Percentiles rank a stretch among this genome's conserved stretches.
Conservation (phyloP, 768 basidiomycete genomes). For the Pleurotus djamor region DNA sequence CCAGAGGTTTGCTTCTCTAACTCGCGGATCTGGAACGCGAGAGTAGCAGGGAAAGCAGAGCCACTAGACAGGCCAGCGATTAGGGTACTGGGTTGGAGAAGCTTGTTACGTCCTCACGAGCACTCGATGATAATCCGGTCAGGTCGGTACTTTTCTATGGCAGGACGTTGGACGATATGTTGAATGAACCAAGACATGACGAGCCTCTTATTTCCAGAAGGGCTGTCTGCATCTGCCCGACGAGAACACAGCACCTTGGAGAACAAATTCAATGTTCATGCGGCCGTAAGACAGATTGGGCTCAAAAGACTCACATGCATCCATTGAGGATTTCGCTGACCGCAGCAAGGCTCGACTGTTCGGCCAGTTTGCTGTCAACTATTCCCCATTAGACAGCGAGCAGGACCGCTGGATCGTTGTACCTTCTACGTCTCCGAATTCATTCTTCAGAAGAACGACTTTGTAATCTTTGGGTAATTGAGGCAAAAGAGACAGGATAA, state of each 20-base stretch:
- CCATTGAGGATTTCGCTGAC: conserved; percentile 95
- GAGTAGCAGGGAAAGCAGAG: conserved; percentile 92
- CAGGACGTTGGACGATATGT: background rate
- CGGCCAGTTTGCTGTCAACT: conserved; percentile 92
- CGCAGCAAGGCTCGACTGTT: conserved; percentile 78
- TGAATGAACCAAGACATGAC: conserved; percentile 5
- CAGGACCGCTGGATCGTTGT: background rate
- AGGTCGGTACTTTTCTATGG: conserved; percentile 73
- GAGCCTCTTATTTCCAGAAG: conserved; percentile 82
- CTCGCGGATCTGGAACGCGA: conserved; percentile 93
- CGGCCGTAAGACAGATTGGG: background rate
- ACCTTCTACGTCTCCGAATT: conserved; percentile 95
- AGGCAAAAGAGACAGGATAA: conserved; percentile 82
- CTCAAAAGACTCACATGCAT: conserved; percentile 68
- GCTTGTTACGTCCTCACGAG: conserved; percentile 56
- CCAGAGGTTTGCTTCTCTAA: conserved; percentile 74
- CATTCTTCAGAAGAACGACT: conserved; percentile 92
- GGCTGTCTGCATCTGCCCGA: conserved; percentile 93
- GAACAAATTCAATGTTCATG: background rate
- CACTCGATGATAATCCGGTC: conserved; percentile 95
- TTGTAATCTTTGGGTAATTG: conserved; percentile 84
- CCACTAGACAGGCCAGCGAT: conserved; percentile 46
- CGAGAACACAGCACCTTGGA: conserved; percentile 85
- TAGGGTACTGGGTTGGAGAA: background rate
- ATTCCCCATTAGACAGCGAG: background rate